These are phyloP conservation scores for Torulaspora delbrueckii DNA, from an alignment of 805 yeast genomes.

Conservation along the genomic window DNA sequence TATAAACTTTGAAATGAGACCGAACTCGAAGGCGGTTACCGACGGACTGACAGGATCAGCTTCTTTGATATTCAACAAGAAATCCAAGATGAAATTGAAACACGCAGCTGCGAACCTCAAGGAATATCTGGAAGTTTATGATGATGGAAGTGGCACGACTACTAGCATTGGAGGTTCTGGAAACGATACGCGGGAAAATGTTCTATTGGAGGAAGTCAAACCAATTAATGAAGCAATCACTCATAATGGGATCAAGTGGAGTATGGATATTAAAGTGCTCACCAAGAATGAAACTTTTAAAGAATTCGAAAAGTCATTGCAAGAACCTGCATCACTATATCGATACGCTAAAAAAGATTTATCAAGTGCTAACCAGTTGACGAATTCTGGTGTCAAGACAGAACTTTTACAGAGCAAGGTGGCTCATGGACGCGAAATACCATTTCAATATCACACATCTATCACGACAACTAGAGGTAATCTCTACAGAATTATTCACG, in stretches of 20 bases:
- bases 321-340: constrained; percentile 28
- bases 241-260: constrained; percentile 27
- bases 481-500: constrained; percentile 49
- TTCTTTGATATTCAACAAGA: constrained; percentile 23
- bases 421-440: constrained; percentile 23
- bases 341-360: constrained; percentile 6
- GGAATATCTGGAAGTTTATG: constrained; percentile 52
- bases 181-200: constrained; percentile 41
- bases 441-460: constrained; percentile 43
- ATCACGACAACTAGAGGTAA: constrained; percentile 46
- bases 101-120: constrained; percentile 45
- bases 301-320: constrained; percentile 33
- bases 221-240: constrained; percentile 30
- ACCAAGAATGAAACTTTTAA: constrained; percentile 29
- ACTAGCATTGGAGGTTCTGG: constrained; percentile 26
- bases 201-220: constrained; percentile 35
- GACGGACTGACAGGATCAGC: constrained; percentile 9
- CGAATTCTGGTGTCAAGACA: constrained; percentile 15
- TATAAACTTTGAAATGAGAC: constrained; percentile 39
- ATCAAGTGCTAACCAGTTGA: neutral
- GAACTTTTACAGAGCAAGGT: constrained; percentile 31
- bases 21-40: constrained; percentile 29
- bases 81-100: constrained; percentile 39
- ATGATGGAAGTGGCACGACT: constrained; percentile 36
- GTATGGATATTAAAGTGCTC: constrained; percentile 24